Evolutionary conservation across 768 basidiomycete species (phyloP), one percentile per base, ranked within the genome.

Genomic region (Kwoniella dendrophila): DNA sequence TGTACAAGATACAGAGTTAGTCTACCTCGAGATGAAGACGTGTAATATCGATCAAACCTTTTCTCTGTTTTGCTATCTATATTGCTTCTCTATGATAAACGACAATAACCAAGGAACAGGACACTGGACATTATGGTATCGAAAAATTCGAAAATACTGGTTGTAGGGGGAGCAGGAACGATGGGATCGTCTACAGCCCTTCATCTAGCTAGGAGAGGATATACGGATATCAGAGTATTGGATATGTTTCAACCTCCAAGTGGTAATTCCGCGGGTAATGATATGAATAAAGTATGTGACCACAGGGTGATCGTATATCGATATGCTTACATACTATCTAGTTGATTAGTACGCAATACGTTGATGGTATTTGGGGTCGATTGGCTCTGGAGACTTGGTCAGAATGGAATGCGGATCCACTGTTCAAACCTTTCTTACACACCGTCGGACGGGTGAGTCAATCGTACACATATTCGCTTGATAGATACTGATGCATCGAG

Each of bases 141-240:
- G 29, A 62, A 62, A 38, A 27, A 51, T 1, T 53, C 50, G 32
- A 59, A 47, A 34, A 66, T 72, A 48, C 47, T 72, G 51, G 60
- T 76, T 20, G 71, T 78, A 4, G 74, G 74, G 12, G 77, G 77
- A 20, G 74, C 64, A 36, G 77, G 77, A 6, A 78, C 77, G 12
- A 70, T 78, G 38, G 78, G 78, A 1, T 70, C 66, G 18, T 76
- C 74, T 1, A 79, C 78, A 0, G 78, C 78, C 1, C 63, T 79
- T 0, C 75, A 79, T 52, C 70, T 79, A 1, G 66, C 68, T 12
- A 62, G 78, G 1, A 41, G 69, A 44, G 76, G 78, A 0, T 78
- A 74, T 59, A 69, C 56, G 11, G 53, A 79, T 54, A 62, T 79
- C 29, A 56, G 59, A 3, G 34, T 77, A 11, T 60, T 77, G 43